Conservation (phyloP, 257 asterid genomes). For the Nicotiana undulata region DNA sequence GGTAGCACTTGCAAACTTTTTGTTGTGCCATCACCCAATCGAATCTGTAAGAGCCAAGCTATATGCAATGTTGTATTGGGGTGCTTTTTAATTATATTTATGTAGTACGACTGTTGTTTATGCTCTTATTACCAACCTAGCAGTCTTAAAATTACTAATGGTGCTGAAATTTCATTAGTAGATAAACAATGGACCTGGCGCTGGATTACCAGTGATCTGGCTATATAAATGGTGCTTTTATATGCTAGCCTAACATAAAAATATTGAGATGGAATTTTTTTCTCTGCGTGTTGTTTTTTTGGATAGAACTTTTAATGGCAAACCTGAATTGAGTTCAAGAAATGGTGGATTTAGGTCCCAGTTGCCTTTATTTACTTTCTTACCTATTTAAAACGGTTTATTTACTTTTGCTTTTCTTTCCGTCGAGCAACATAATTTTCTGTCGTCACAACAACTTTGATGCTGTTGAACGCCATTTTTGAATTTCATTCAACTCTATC, state of each 20-base stretch:
- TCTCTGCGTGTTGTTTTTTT: background rate
- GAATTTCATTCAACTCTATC: background rate
- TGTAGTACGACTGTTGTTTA: background rate
- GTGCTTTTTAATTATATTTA: background rate
- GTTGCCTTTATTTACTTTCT: constrained; percentile 1
- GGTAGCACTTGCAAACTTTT: background rate
- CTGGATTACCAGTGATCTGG: background rate
- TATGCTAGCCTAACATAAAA: background rate
- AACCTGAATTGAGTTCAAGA: background rate
- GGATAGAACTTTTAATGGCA: background rate
- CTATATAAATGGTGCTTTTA: background rate
- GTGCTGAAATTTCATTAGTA: background rate
- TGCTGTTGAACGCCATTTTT: background rate
- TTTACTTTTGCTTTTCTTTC: background rate
- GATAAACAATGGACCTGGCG: background rate
- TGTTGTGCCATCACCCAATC: background rate
- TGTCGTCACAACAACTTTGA: background rate
- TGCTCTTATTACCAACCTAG: background rate
- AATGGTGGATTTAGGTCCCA: background rate
- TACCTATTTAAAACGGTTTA: no score
- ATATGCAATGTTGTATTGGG: background rate
- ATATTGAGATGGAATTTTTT: background rate
- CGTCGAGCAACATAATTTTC: background rate
- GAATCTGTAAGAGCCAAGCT: background rate
- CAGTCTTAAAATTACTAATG: background rate